Base-by-base conservation (phyloP, 345 rosid species). In the Gossypium herbaceum region DNA sequence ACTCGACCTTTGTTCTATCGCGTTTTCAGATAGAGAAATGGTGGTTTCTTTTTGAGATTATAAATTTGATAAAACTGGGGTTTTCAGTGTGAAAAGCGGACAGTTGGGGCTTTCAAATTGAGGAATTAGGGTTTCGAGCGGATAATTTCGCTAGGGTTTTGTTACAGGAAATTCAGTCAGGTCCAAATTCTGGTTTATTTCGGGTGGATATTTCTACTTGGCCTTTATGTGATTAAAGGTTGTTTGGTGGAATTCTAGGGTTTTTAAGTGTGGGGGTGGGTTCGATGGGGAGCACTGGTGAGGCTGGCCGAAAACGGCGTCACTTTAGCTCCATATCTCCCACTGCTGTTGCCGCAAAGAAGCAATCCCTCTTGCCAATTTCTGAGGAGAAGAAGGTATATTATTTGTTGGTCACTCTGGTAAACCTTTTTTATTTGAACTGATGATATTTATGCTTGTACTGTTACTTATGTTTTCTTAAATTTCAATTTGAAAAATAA, bases 211-310 rank as follows among this genome's bases (percentile, higher is more conserved):
- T 9, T 45, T 12, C 41, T 22, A 10, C 55, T 48, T 48, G 72
- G 39, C 54, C 22, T 48, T 75, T 75, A 80, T 83, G 81, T 80
- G 81, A 75, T 71, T 43, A 55, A 73, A 70, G 72, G 45, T 79
- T 65, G 51, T 73, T 70, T 77, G 78, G 76, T 29, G 56, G 76
- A 39, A 77, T 24, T 68, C 54, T 83, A 85, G 86, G 84, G 87
- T 81, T 82, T 77, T 55, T 73, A 56, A 45, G 76, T 43, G 63
- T 24, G 22, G 47, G 59, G 71, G 24, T 58, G 47, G 58, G 27
- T 75, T 79, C 67, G 75, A 94, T 94, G 98, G 97, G 90, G 86
- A 94, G 97, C 83, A 83, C 95, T 9, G 98, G 93, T 27, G 97
- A 94, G 84, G 92, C 97, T 1, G 98, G 92, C 81, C 89, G 94